Evolutionary conservation across 1,284 basidiomycete species (phyloP).

Genomic region (Mycosarcoma maydis): DNA sequence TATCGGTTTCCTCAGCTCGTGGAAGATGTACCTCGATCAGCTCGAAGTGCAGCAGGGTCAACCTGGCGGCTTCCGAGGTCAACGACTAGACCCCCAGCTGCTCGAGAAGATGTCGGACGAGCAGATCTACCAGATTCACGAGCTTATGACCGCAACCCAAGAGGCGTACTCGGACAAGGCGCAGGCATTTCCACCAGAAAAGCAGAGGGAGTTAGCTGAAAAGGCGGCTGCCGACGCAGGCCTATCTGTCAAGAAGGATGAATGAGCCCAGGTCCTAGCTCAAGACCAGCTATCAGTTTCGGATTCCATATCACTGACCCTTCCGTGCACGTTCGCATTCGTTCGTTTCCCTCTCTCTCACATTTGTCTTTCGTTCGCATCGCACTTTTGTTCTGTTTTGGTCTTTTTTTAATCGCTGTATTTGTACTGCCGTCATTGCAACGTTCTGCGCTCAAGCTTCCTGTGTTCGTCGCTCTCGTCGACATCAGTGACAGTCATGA

Average conservation of each 20-base stretch:
- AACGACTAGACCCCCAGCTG: slow-evolving; percentile 49
- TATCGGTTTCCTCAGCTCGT: slow-evolving; percentile 64
- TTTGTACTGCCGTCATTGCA: slow-evolving; percentile 19
- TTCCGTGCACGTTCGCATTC: background rate
- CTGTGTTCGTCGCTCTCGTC: background rate
- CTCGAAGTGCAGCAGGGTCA: slow-evolving; percentile 49
- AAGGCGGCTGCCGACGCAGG: slow-evolving; percentile 42
- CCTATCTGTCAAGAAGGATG: slow-evolving; percentile 39
- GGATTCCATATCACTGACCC: background rate
- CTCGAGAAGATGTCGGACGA: slow-evolving; percentile 64
- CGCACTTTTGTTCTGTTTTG: slow-evolving; percentile 8
- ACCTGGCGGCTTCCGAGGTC: slow-evolving; percentile 40
- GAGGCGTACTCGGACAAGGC: slow-evolving; percentile 58
- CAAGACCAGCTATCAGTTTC: too few species aligned
- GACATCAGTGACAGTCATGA: too few species aligned
- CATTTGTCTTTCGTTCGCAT: slow-evolving; percentile 7
- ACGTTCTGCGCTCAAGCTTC: background rate
- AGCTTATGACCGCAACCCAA: slow-evolving; percentile 60
- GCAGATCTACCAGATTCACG: slow-evolving; percentile 67
- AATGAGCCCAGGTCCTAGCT: background rate
- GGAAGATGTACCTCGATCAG: slow-evolving; percentile 66
- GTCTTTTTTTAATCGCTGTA: slow-evolving; percentile 17
- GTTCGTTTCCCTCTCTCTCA: background rate
- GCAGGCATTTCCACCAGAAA: slow-evolving; percentile 30
- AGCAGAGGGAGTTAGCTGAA: slow-evolving; percentile 36